Conservation (phyloP, 768 basidiomycete genomes). For the Termitomyces sp. region DNA sequence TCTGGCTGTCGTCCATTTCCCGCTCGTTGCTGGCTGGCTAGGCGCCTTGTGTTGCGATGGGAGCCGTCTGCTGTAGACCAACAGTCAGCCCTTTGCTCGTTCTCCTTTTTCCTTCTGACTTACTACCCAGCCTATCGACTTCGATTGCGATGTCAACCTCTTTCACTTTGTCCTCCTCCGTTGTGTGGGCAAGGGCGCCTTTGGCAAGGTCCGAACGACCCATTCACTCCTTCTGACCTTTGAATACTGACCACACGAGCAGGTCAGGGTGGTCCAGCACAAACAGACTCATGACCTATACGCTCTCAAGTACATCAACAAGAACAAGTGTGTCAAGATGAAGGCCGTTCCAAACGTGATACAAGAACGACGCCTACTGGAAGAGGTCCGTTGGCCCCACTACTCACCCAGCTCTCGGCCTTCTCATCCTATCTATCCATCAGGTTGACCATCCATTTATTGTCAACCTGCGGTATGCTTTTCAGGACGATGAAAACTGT, state of each 20-base stretch:
- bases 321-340: conserved; percentile 96
- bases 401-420: conserved; percentile 3
- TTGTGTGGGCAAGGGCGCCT: conserved; percentile 98
- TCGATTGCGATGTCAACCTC: conserved; percentile 91
- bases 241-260: conserved; percentile 4
- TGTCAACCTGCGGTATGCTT: conserved; percentile 93
- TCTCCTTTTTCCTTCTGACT: neutral
- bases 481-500: conserved; percentile 97
- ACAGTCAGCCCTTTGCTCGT: conserved; percentile 40
- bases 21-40: neutral
- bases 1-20: conserved; percentile 9
- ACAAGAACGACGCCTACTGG: conserved; percentile 89
- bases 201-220: conserved; percentile 73
- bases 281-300: conserved; percentile 96
- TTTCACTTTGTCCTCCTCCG: conserved; percentile 94
- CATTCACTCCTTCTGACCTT: conserved; percentile 9
- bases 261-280: conserved; percentile 99
- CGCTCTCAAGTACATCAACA: conserved; percentile 99
- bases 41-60: conserved; percentile 40
- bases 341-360: conserved; percentile 97
- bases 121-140: conserved; percentile 75
- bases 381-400: conserved; percentile 60
- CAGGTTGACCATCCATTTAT: conserved; percentile 95
- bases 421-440: conserved; percentile 1
- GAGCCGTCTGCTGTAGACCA: conserved; percentile 80